Conservation (phyloP, 768 basidiomycete genomes). For the Filobasidium wieringae region DNA sequence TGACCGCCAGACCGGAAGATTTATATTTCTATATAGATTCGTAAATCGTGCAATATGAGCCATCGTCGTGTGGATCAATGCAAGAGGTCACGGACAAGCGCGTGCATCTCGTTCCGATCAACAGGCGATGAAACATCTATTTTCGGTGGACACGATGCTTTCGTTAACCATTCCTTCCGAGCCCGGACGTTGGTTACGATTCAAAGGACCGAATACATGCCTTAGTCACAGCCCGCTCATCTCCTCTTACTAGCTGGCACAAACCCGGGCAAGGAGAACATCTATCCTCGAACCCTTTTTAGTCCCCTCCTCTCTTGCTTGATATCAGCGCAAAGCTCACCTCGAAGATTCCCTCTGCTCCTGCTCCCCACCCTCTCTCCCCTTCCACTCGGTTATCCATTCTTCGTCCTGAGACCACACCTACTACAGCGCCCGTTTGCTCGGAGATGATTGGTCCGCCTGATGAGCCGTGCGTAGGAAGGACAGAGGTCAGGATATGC, state of each 20-base stretch:
- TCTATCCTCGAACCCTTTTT: slow-evolving; percentile 2
- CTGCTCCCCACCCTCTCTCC: slow-evolving; percentile 51
- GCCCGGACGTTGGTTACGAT: too few species aligned
- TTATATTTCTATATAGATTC: too few species aligned
- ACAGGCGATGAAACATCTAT: too few species aligned
- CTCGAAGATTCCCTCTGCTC: slow-evolving; percentile 55
- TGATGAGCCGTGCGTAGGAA: slow-evolving; percentile 55
- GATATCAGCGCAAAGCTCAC: slow-evolving; percentile 34
- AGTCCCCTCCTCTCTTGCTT: not conserved
- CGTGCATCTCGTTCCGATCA: too few species aligned
- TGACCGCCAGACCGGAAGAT: too few species aligned
- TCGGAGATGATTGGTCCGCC: slow-evolving; percentile 59
- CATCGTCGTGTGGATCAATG: too few species aligned
- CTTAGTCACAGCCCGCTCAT: not conserved
- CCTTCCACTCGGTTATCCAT: slow-evolving; percentile 52
- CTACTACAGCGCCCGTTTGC: slow-evolving; percentile 53
- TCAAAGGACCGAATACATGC: too few species aligned
- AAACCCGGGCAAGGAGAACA: slow-evolving; percentile 26
- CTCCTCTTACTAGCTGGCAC: slow-evolving; percentile 14
- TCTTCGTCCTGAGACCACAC: slow-evolving; percentile 52
- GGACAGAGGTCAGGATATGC: slow-evolving; percentile 47
- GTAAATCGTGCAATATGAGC: too few species aligned
- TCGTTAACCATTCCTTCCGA: too few species aligned
- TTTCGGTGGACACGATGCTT: too few species aligned
- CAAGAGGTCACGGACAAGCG: too few species aligned